Base-by-base conservation (phyloP, 164 flowering plant species). In the Tinospora cordifolia region DNA sequence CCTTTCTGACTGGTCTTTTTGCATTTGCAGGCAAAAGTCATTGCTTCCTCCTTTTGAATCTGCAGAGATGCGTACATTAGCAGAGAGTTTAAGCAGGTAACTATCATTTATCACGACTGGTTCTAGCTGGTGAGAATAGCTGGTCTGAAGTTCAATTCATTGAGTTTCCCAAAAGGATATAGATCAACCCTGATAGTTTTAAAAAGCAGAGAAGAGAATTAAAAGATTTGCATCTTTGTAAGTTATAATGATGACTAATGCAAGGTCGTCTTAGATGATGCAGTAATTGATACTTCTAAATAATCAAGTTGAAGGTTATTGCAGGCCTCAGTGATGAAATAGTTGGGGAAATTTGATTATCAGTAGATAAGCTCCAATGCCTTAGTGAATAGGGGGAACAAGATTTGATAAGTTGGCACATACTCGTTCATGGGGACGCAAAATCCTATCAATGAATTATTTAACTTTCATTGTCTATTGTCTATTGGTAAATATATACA, bases 11-110 rank as follows among this genome's bases (percentile, higher is more conserved):
- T 66, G 24, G 36, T 41, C 41, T 26, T 25, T 60, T 65, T 80
- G 39, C 21, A 36, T 74, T 71, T 81, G 62, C 91, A 95, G 99
- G 83, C 87, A 81, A 74, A 89, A 78, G 81, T 75, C 98, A 60
- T 71, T 95, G 71, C 81, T 95, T 80, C 97, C 99, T 69, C 71
- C 96, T 65, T 89, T 92, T 77, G 99, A 92, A 68, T 90, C 98
- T 65, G 91, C 86, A 34, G 98, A 95, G 71, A 89, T 78, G 78
- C 96, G 92, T 68, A 78, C 83, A 62, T 82, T 95, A 69, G 98
- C 90, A 22, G 99, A 92, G 81, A 90, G 91, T 73, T 84, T 95
- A 74, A 67, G 86, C 74, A 88, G 99, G 98, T 92, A 87, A 79
- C 71, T 78, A 51, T 8, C 49, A 66, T 11, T 72, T 78, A 51